Conservation (phyloP, 345 rosid genomes). For the Laguncularia racemosa region DNA sequence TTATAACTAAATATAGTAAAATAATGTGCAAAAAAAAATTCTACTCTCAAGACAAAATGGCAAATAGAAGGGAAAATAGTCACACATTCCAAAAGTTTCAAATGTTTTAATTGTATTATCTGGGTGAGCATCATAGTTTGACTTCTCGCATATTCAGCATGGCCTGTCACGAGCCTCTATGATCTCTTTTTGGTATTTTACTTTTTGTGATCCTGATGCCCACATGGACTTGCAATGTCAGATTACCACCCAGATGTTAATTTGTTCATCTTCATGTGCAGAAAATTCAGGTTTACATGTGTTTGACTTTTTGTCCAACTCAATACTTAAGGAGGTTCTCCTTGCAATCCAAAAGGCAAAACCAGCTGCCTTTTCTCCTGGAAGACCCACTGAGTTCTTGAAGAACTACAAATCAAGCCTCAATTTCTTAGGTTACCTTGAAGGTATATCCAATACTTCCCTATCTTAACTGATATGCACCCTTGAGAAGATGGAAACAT, state of each 20-base stretch:
- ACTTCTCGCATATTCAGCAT: too few species aligned
- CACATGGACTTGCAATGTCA: neutral
- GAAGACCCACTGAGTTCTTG: slow-evolving; percentile 91
- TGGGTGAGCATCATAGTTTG: too few species aligned
- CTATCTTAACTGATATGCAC: neutral
- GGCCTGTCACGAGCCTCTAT: too few species aligned
- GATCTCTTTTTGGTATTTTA: slow-evolving; percentile 1
- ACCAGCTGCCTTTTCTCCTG: slow-evolving; percentile 98
- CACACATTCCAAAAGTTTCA: too few species aligned
- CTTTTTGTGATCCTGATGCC: neutral
- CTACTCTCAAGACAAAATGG: too few species aligned
- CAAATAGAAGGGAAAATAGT: too few species aligned
- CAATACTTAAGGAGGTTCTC: slow-evolving; percentile 88
- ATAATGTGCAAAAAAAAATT: too few species aligned
- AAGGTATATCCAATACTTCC: slow-evolving; percentile 53
- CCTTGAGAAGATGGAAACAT: neutral
- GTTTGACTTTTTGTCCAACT: slow-evolving; percentile 92
- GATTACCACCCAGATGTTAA: neutral
- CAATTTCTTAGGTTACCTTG: slow-evolving; percentile 76
- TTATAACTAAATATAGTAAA: too few species aligned
- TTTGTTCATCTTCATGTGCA: slow-evolving; percentile 16
- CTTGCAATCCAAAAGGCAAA: slow-evolving; percentile 82
- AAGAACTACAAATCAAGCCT: slow-evolving; percentile 88
- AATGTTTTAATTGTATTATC: too few species aligned
- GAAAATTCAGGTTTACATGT: slow-evolving; percentile 96